Conservation (phyloP, 129 eudicot genomes). For the Pulicaria dysenterica region DNA sequence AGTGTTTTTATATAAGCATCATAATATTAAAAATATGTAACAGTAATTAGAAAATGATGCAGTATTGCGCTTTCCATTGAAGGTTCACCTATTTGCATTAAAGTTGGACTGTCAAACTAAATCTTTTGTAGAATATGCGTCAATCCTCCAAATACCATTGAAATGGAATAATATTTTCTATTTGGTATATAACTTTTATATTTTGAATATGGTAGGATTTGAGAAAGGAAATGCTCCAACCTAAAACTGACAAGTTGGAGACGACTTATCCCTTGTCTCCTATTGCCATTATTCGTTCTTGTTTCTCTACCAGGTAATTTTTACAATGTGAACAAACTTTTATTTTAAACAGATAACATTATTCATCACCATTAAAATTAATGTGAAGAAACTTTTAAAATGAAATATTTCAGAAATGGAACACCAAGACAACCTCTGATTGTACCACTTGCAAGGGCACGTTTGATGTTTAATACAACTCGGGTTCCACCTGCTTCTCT, state of each 20-base stretch:
- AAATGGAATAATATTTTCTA: not conserved
- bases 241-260: slow-evolving; percentile 46
- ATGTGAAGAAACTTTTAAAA: not conserved
- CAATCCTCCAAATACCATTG: not conserved
- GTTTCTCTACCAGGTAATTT: slow-evolving; percentile 89
- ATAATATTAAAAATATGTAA: not conserved
- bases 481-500: slow-evolving; percentile 92
- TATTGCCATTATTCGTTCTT: slow-evolving; percentile 64
- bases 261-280: slow-evolving; percentile 74
- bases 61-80: no score
- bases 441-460: slow-evolving; percentile 95
- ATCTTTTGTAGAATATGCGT: not conserved
- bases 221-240: slow-evolving; percentile 58
- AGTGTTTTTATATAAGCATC: not conserved
- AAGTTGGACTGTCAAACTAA: not conserved
- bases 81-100: no score
- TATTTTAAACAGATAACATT: not conserved
- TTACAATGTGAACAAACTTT: not conserved
- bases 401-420: slow-evolving; percentile 60
- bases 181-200: slow-evolving; percentile 10
- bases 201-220: slow-evolving; percentile 54
- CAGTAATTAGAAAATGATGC: not conserved
- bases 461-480: slow-evolving; percentile 60
- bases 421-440: slow-evolving; percentile 96
- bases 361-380: not conserved